phyloP scores from a whole-genome alignment of 2,329 filamentous ascomycete species.

The Elsinoe perseae region DNA sequence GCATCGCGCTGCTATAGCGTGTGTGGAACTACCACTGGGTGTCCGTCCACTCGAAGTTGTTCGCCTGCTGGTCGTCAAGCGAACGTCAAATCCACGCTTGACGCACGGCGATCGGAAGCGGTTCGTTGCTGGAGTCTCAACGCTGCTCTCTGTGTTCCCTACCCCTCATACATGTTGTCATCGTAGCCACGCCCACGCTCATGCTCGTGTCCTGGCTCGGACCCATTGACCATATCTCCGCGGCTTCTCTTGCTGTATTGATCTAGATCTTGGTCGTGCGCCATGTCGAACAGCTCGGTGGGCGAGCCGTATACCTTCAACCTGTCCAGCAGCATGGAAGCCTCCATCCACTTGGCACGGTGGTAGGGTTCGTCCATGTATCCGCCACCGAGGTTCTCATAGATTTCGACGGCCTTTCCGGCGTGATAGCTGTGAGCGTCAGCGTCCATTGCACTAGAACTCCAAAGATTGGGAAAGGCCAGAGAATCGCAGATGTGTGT shows the following conservation, averaged over 20 bases:
- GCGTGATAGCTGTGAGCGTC: neutral
- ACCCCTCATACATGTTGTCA: neutral
- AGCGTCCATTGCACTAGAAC: neutral
- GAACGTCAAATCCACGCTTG: no score
- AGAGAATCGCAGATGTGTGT: neutral
- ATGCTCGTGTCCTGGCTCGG: neutral
- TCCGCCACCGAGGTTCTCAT: neutral
- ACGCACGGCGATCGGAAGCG: no score
- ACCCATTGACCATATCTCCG: neutral
- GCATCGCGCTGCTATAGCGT: no score
- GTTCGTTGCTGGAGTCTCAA: no score
- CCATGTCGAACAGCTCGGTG: neutral
- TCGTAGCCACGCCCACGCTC: neutral
- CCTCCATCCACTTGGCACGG: neutral
- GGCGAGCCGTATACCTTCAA: neutral
- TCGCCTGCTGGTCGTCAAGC: no score
- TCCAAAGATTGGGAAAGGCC: neutral
- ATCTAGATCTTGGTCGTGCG: no score
- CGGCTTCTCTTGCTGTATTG: neutral
- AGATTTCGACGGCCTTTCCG: neutral
- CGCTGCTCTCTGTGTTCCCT: no score
- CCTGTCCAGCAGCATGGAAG: neutral
- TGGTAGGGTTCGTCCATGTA: neutral
- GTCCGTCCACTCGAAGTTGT: no score
- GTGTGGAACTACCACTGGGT: no score